Evolutionary conservation across 306 rosid genomes (phyloP).

Genomic region (Rosa persica): DNA sequence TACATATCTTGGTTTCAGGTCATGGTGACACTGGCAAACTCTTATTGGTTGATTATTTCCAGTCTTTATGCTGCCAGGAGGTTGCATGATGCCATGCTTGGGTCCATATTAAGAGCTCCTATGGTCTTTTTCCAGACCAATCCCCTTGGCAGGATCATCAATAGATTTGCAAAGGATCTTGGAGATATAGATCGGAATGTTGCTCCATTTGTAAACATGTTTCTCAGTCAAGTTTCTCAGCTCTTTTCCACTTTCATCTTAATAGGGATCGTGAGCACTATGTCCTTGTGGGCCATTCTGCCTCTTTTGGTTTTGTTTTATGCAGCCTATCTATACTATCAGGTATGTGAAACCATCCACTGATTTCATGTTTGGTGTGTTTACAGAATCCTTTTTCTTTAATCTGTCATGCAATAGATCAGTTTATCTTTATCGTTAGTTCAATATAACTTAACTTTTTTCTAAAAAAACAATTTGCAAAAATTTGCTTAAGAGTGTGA

Average conservation of each 20-base stretch:
- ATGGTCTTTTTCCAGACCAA: conserved; percentile 91
- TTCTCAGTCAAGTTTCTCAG: conserved; percentile 71
- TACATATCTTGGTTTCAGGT: conserved; percentile 51
- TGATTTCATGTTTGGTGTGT: conserved; percentile 2
- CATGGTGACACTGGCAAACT: conserved; percentile 65
- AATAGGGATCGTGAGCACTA: conserved; percentile 91
- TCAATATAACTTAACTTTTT: neutral
- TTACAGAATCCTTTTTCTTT: neutral
- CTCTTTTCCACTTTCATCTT: conserved; percentile 83
- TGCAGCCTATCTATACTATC: conserved; percentile 78
- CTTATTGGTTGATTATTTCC: conserved; percentile 74
- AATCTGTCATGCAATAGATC: neutral
- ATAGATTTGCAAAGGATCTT: conserved; percentile 91
- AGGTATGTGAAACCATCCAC: conserved; percentile 48
- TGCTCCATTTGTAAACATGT: conserved; percentile 74
- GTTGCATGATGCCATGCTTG: conserved; percentile 89
- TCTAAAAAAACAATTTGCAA: neutral
- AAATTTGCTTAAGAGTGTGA: neutral
- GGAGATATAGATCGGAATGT: conserved; percentile 93
- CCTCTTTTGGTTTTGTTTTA: conserved; percentile 86
- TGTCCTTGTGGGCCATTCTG: conserved; percentile 95
- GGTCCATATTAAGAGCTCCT: conserved; percentile 82
- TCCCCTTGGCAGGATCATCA: conserved; percentile 89
- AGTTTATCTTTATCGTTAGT: neutral
- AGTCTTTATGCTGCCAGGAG: conserved; percentile 85